phyloP scores from a whole-genome alignment of 148 eudicot species.

The Spergularia bocconei region DNA sequence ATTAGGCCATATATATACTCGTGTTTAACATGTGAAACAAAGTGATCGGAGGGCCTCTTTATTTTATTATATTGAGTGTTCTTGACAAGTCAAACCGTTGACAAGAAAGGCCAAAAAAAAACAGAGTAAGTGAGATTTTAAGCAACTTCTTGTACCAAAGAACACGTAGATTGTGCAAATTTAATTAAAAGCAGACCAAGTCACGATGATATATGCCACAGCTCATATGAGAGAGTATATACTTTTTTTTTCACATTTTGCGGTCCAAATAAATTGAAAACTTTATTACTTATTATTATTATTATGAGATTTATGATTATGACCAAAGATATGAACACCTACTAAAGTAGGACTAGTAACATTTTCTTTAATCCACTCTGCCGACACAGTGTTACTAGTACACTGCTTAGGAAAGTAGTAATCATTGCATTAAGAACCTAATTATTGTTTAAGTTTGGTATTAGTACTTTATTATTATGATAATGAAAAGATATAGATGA shows the following conservation, averaged over 20 bases:
- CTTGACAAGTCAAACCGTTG: no score
- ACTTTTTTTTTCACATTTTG: not conserved
- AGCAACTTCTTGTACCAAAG: no score
- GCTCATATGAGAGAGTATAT: conserved; percentile 12
- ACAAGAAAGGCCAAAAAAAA: no score
- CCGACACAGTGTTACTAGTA: conserved; percentile 27
- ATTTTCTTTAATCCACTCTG: conserved; percentile 8
- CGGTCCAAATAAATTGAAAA: conserved; percentile 12
- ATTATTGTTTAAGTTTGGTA: no score
- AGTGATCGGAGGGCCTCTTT: no score
- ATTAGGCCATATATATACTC: no score
- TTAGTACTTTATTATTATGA: no score
- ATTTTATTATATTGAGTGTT: no score
- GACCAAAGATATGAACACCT: conserved; percentile 21
- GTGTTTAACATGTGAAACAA: no score
- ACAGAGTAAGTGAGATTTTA: no score
- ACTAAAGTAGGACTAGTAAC: conserved; percentile 6
- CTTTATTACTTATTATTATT: no score
- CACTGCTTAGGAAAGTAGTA: not conserved
- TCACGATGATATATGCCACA: not conserved
- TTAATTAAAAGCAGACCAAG: not conserved
- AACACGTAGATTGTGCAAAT: no score
- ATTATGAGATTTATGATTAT: not conserved
- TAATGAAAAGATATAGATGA: not conserved
- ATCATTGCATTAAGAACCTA: conserved; percentile 9